A percentile compares a stretch with the other conserved stretches of the same genome.
Evolutionary conservation across 2,329 filamentous ascomycete genomes (phyloP).

Genomic region (Chaetomiaceae sp.): DNA sequence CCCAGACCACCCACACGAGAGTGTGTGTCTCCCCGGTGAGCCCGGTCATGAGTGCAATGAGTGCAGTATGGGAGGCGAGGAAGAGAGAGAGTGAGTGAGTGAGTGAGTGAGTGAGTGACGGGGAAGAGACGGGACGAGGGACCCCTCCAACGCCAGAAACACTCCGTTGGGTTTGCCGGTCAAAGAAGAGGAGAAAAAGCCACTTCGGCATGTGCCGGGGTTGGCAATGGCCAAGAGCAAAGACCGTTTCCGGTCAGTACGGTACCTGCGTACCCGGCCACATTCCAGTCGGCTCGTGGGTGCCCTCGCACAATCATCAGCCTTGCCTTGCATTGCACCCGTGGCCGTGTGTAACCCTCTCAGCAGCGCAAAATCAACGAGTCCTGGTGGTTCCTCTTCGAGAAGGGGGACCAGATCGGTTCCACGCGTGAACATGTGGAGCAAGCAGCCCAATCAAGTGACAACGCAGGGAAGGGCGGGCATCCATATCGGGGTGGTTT

Average conservation of each 20-base stretch:
- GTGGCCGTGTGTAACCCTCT: constrained; percentile 14
- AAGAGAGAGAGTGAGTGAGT: too few relatives aligned
- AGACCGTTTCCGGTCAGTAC: constrained; percentile 27
- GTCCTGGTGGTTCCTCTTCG: constrained; percentile 21
- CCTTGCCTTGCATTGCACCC: constrained; percentile 7
- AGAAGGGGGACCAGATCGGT: constrained; percentile 21
- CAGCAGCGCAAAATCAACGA: constrained; percentile 14
- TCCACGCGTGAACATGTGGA: constrained; percentile 27
- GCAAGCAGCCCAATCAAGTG: constrained; percentile 2
- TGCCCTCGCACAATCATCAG: constrained; percentile 18
- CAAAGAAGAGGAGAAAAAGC: constrained; percentile 18
- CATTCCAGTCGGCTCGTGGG: constrained; percentile 24
- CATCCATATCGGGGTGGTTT: not conserved
- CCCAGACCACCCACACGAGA: not conserved
- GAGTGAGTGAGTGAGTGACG: too few relatives aligned
- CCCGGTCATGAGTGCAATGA: constrained; percentile 11
- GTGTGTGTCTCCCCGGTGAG: constrained; percentile 1
- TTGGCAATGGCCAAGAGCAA: constrained; percentile 3
- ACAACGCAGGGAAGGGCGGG: not conserved
- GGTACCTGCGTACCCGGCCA: too few relatives aligned
- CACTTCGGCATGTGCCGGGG: constrained; percentile 16
- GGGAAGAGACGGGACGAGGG: not conserved
- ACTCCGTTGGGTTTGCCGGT: constrained; percentile 5
- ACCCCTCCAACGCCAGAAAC: not conserved
- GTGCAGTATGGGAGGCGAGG: too few relatives aligned